Conservation (phyloP, 768 basidiomycete genomes). For the Podaxis mareebaensis region DNA sequence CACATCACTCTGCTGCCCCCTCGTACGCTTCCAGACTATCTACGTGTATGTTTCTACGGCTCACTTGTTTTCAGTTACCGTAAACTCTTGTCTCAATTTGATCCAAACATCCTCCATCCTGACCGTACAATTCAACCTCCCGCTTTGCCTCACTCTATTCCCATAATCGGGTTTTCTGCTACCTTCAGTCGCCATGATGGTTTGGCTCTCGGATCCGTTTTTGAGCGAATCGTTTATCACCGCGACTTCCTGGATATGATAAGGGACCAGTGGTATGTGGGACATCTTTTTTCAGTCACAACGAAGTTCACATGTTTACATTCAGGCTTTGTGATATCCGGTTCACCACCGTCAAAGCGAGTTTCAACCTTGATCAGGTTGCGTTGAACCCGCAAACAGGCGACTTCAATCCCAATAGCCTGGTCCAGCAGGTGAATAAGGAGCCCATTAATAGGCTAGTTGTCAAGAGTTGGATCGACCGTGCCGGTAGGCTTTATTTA, state of each 20-base stretch:
- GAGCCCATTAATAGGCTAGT: conserved; percentile 74
- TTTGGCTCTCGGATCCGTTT: conserved; percentile 83
- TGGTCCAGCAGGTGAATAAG: conserved; percentile 84
- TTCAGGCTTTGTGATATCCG: conserved; percentile 81
- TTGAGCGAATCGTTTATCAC: conserved; percentile 91
- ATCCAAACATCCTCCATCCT: conserved; percentile 60
- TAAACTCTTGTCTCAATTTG: conserved; percentile 81
- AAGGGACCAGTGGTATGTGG: conserved; percentile 76
- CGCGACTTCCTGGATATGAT: conserved; percentile 92
- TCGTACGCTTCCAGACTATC: conserved; percentile 53
- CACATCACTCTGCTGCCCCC: conserved; percentile 92
- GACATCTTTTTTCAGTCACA: not conserved
- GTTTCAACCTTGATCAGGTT: conserved; percentile 68
- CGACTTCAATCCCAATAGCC: conserved; percentile 78
- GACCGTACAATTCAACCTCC: conserved; percentile 42
- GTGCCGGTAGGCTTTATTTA: conserved; percentile 56
- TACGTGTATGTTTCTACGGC: not conserved
- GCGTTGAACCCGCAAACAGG: conserved; percentile 66
- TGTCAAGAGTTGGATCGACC: conserved; percentile 83
- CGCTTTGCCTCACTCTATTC: conserved; percentile 51
- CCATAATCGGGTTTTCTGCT: conserved; percentile 92
- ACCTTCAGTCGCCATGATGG: conserved; percentile 94
- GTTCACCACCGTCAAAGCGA: conserved; percentile 80
- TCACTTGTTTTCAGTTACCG: conserved; percentile 56
- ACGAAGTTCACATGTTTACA: conserved; percentile 20